Evolutionary conservation across 768 basidiomycete genomes (phyloP).

Genomic region (Xanthoconium stramineum): DNA sequence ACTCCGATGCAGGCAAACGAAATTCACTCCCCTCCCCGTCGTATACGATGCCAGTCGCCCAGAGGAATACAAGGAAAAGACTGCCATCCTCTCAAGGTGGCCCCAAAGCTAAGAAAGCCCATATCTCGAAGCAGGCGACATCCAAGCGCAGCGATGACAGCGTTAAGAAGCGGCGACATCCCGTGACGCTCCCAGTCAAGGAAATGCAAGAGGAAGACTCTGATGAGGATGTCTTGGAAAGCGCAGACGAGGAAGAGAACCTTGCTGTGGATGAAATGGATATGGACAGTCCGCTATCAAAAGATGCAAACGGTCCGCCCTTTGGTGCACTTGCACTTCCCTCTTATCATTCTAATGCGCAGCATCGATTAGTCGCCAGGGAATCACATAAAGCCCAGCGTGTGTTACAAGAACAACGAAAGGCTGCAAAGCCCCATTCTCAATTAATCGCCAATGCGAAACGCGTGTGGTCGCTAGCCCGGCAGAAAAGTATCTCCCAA

Average conservation of each 20-base stretch:
- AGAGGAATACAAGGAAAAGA: slow-evolving; percentile 51
- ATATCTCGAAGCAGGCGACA: slow-evolving; percentile 35
- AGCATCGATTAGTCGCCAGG: slow-evolving; percentile 43
- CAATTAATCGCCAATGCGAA: slow-evolving; percentile 68
- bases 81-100: slow-evolving; percentile 44
- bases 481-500: slow-evolving; percentile 65
- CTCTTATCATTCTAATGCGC: slow-evolving; percentile 4
- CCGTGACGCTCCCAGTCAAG: slow-evolving; percentile 45
- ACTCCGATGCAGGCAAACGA: background rate
- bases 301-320: slow-evolving; percentile 59
- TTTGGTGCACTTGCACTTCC: background rate
- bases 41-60: slow-evolving; percentile 38
- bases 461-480: slow-evolving; percentile 70
- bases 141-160: slow-evolving; percentile 27
- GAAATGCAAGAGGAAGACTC: slow-evolving; percentile 37
- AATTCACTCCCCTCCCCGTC: background rate
- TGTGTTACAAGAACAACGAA: slow-evolving; percentile 61
- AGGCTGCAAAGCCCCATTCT: slow-evolving; percentile 76
- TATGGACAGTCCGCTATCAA: slow-evolving; percentile 30
- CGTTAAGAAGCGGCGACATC: slow-evolving; percentile 57
- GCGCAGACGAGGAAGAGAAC: slow-evolving; percentile 19
- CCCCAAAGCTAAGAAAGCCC: slow-evolving; percentile 51
- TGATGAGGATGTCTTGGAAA: slow-evolving; percentile 32
- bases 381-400: slow-evolving; percentile 76
- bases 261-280: slow-evolving; percentile 32